A percentile compares a stretch with the other conserved stretches of the same genome.
phyloP scores from a whole-genome alignment of 208 protist genomes.

The Trypanosoma cruzi region DNA sequence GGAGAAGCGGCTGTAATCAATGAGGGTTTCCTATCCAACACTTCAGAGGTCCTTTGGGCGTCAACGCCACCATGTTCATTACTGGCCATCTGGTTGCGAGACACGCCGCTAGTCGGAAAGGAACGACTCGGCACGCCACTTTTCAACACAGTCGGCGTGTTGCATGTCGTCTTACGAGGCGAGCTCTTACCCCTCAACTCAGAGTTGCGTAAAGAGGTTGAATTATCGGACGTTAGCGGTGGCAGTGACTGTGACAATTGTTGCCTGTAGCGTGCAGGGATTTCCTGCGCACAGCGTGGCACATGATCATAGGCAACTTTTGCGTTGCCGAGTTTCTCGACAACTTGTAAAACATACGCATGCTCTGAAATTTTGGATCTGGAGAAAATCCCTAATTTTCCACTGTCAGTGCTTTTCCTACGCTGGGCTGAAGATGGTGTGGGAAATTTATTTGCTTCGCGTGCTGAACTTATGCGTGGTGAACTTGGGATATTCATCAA shows the following conservation, averaged over 20 bases:
- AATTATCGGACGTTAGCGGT: neutral
- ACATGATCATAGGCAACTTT: conserved; percentile 18
- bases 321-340: conserved; percentile 9
- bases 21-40: neutral
- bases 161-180: neutral
- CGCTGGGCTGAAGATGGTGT: conserved; percentile 1
- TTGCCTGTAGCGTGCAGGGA: conserved; percentile 67
- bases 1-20: neutral
- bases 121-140: neutral
- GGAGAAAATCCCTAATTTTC: neutral
- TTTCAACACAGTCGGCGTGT: neutral
- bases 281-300: conserved; percentile 42
- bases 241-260: conserved; percentile 23
- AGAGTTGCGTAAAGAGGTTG: neutral
- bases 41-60: neutral
- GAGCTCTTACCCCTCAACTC: neutral
- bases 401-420: neutral
- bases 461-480: neutral
- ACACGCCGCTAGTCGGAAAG: too few relatives aligned
- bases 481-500: neutral
- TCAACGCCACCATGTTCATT: neutral
- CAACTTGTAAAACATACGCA: conserved; percentile 1
- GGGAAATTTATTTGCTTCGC: neutral
- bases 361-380: conserved; percentile 15
- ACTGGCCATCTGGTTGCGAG: neutral